phyloP scores from a whole-genome alignment of 495 filamentous ascomycete genomes.

The Letharia columbiana region DNA sequence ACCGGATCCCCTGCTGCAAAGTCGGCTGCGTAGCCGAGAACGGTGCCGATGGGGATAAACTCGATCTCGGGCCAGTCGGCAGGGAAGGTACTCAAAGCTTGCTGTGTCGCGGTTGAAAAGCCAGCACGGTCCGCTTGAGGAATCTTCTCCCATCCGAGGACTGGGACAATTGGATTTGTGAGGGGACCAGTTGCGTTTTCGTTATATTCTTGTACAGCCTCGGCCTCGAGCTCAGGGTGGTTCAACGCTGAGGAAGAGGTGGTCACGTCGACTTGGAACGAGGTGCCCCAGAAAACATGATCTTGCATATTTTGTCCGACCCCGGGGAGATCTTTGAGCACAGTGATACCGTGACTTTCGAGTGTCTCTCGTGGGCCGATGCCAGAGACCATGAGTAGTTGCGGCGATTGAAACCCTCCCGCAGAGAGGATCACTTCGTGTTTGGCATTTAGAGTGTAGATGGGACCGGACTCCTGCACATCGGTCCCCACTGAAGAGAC shows the following conservation, averaged over 20 bases:
- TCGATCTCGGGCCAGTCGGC: constrained; percentile 54
- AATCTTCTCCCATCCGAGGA: constrained; percentile 13
- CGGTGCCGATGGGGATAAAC: constrained; percentile 26
- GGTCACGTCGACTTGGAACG: constrained; percentile 25
- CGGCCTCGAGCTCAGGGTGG: not conserved
- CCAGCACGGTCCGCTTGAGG: constrained; percentile 16
- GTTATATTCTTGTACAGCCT: constrained; percentile 1
- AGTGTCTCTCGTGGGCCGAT: constrained; percentile 39
- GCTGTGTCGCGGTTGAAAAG: constrained; percentile 16
- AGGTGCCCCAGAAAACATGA: constrained; percentile 10
- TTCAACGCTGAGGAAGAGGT: constrained; percentile 11
- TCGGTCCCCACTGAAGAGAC: constrained; percentile 20
- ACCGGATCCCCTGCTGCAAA: constrained; percentile 30
- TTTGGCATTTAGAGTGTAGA: constrained; percentile 18
- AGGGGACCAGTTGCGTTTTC: constrained; percentile 7
- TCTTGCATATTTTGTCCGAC: constrained; percentile 46
- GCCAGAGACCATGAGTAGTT: constrained; percentile 54
- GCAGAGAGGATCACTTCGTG: constrained; percentile 52
- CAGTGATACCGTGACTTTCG: constrained; percentile 30
- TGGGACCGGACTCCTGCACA: not conserved
- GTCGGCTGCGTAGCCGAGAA: constrained; percentile 24
- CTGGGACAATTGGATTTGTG: constrained; percentile 18
- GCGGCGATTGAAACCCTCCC: constrained; percentile 47
- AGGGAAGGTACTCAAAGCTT: constrained; percentile 33
- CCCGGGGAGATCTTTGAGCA: constrained; percentile 34